A percentile compares a stretch with the other conserved stretches of the same genome.
Evolutionary conservation across 257 asterid genomes (phyloP).

Genomic region (Henckelia pumila): DNA sequence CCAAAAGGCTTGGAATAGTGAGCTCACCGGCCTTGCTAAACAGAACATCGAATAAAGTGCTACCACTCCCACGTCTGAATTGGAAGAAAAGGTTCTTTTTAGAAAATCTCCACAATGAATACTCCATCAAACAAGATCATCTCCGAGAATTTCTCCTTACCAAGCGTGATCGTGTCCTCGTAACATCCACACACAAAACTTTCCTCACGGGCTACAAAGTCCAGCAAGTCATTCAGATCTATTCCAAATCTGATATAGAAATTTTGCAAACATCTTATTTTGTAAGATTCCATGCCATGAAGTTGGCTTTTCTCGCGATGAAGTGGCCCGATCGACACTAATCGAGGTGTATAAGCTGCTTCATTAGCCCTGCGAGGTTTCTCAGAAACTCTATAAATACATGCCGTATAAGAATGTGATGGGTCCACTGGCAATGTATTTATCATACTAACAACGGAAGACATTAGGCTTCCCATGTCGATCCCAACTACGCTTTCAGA

Average conservation of each 20-base stretch:
- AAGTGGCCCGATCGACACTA: slow-evolving; percentile 35
- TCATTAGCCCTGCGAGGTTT: slow-evolving; percentile 27
- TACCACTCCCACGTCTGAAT: slow-evolving; percentile 1
- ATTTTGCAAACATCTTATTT: slow-evolving; percentile 30
- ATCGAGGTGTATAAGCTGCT: slow-evolving; percentile 29
- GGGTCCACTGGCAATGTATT: not conserved
- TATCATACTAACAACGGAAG: slow-evolving; percentile 8
- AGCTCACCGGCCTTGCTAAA: slow-evolving; percentile 28
- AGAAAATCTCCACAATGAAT: slow-evolving; percentile 31
- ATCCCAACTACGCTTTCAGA: not conserved
- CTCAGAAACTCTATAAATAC: slow-evolving; percentile 31
- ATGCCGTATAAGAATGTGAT: slow-evolving; percentile 19
- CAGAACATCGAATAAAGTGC: slow-evolving; percentile 23
- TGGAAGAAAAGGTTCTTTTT: slow-evolving; percentile 16
- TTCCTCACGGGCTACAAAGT: slow-evolving; percentile 16
- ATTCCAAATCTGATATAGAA: slow-evolving; percentile 25
- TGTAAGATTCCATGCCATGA: slow-evolving; percentile 33
- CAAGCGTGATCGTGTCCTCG: slow-evolving; percentile 12
- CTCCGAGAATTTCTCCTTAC: not conserved
- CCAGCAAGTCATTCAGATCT: slow-evolving; percentile 20
- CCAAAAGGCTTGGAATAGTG: slow-evolving; percentile 21
- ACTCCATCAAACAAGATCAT: slow-evolving; percentile 31
- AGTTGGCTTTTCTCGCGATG: slow-evolving; percentile 22
- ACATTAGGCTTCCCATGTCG: not conserved
- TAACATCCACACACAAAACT: slow-evolving; percentile 23